A percentile compares a stretch with the other conserved stretches of the same genome.
These are phyloP conservation scores for Rosa multiflora DNA, from an alignment of 306 rosid genomes.

Conservation along the genomic window DNA sequence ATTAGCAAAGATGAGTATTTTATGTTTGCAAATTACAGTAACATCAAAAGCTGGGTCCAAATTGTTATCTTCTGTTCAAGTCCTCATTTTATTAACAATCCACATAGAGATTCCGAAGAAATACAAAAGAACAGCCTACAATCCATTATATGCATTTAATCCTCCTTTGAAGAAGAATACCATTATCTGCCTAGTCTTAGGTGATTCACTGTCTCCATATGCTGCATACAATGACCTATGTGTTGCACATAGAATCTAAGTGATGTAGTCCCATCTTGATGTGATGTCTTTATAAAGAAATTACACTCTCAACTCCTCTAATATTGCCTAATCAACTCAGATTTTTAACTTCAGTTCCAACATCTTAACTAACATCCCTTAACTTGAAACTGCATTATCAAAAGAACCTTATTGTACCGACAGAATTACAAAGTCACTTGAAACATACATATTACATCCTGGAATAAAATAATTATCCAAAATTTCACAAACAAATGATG, in stretches of 20 bases:
- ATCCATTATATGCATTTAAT: not conserved
- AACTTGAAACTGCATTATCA: conserved; percentile 3
- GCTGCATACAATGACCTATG: not conserved
- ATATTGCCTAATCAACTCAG: not conserved
- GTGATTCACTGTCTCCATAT: not conserved
- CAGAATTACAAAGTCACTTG: not conserved
- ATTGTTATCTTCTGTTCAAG: not conserved
- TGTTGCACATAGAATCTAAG: not conserved
- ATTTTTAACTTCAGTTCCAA: not conserved
- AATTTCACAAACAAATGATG: too few relatives aligned
- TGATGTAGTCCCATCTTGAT: not conserved
- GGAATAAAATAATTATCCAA: too few relatives aligned
- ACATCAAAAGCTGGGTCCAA: not conserved
- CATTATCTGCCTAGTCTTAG: too few relatives aligned
- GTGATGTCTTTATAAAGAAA: not conserved
- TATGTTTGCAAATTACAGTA: not conserved
- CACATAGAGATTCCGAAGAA: not conserved
- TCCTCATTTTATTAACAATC: not conserved
- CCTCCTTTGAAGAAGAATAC: not conserved
- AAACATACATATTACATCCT: not conserved
- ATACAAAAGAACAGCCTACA: not conserved
- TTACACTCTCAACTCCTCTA: not conserved
- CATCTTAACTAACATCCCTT: not conserved
- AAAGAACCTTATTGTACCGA: not conserved
- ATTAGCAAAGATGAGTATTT: not conserved